phyloP scores from a whole-genome alignment of 129 eudicot genomes.

The Saussurea involucrata region DNA sequence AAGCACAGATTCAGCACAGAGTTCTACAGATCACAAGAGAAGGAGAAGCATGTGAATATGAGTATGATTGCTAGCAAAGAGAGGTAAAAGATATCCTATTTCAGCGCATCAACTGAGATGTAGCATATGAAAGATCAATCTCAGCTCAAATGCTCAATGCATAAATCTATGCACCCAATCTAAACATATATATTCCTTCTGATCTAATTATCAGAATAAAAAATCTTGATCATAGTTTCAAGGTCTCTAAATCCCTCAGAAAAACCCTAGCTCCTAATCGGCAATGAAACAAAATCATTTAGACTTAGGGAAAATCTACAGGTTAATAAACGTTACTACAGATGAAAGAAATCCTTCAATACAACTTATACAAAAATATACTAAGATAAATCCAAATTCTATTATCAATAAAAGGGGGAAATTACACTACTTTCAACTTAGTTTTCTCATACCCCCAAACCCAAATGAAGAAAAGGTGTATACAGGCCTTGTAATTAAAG shows the following conservation, averaged over 20 bases:
- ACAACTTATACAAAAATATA: neutral
- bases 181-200: constrained; percentile 11
- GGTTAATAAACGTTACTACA: neutral
- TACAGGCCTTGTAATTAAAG: neutral
- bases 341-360: neutral
- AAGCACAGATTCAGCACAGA: neutral
- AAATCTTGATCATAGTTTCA: neutral
- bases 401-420: neutral
- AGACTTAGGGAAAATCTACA: neutral
- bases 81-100: neutral
- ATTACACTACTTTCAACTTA: neutral
- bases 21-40: neutral
- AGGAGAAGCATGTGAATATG: neutral
- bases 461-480: neutral
- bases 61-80: constrained; percentile 1
- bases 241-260: constrained; percentile 3
- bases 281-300: constrained; percentile 1
- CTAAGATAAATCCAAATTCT: neutral
- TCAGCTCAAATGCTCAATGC: neutral
- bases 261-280: constrained; percentile 3
- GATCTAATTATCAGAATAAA: neutral
- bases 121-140: neutral
- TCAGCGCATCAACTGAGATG: neutral
- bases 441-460: neutral
- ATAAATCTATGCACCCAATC: constrained; percentile 1